Base-by-base conservation (phyloP, 108 stramenopile genomes). In the Nannochloropsis oceanica region DNA sequence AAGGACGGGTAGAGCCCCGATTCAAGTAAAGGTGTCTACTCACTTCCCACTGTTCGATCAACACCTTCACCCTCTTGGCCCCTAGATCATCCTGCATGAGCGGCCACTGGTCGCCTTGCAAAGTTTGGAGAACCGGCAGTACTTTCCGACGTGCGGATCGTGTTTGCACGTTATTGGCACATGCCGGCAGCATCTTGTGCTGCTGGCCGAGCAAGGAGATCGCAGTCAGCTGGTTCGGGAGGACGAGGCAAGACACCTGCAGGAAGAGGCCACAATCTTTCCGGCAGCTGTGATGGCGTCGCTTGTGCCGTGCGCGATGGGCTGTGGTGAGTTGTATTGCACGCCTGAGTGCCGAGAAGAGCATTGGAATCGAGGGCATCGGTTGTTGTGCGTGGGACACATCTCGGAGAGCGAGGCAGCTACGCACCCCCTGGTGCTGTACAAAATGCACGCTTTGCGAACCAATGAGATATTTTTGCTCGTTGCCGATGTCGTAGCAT, bases 401-500 rank as follows among this genome's bases (percentile, higher is more conserved):
- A 80, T 88, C 13, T 43, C 84, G 8, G 88, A 88, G 22, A 83
- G 83, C 43, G 86, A 84, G 44, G 86, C 89, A 14, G 34, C 27
- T 26, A 42, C 26, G 20, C 89, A 89, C 26, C 89, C 89, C 13
- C 89, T 89, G 26, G 86, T 89, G 12, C 86, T 34, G 7, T 20
- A 27, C 0, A 80, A 88, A 84, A 42, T 84, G 13, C 90, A 90
- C 83, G 89, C 90, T 20, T 87, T 91, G 59, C 84, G 81, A 43
- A 91, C 91, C 22, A 91, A 91, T 50, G 91, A 91, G 50, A 91
- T 91, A 13, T 91, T 91, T 44, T 86, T 91, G 42, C 87, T 91
- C 11, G 88, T 87, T 14, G 91, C 86, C 18, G 90, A 91, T 25
- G 86, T 91, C 20, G 59, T 91, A 20, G 88, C 90, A 8, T 84